Base-by-base conservation (phyloP, 495 filamentous ascomycete species). In the Podospora bellae-mahoneyi region DNA sequence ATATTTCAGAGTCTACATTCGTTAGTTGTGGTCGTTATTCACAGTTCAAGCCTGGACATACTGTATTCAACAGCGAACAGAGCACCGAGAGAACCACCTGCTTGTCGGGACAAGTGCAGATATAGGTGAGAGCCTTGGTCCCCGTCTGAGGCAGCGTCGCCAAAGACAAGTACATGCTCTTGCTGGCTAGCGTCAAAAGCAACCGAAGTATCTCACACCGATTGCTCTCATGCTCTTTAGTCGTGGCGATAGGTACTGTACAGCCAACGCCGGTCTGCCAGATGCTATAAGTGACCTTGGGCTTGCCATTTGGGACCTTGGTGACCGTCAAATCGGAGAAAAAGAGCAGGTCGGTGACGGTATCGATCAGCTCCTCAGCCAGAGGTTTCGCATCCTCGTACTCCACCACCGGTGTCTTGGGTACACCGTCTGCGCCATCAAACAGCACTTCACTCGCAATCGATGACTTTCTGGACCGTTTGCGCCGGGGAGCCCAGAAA, bases 191-290 rank as follows among this genome's bases (percentile, higher is more conserved):
- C 0, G 93, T 93, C 67, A 99, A 83, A 53, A 99, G 83, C 70
- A 98, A 78, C 44, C 96, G 88, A 68, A 99, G 78, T 28, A 97
- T 89, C 76, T 99, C 95, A 71, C 90, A 92, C 32, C 95, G 88
- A 77, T 97, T 97, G 77, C 84, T 93, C 80, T 99, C 95, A 60
- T 91, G 87, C 68, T 97, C 91, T 78, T 91, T 97, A 54, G 86
- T 96, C 20, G 94, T 92, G 19, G 90, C 90, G 77, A 97, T 89
- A 1, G 92, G 84, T 6, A 91, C 92, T 76, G 96, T 96, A 79
- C 94, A 98, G 2, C 95, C 95, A 60, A 99, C 94, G 27, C 95
- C 95, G 72, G 91, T 97, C 78, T 97, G 93, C 95, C 95, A 99
- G 72, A 99, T 98, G 48, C 93, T 89, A 80, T 92, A 96, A 16